phyloP scores from a whole-genome alignment of 2,329 filamentous ascomycete genomes.

The Alternaria triticina region DNA sequence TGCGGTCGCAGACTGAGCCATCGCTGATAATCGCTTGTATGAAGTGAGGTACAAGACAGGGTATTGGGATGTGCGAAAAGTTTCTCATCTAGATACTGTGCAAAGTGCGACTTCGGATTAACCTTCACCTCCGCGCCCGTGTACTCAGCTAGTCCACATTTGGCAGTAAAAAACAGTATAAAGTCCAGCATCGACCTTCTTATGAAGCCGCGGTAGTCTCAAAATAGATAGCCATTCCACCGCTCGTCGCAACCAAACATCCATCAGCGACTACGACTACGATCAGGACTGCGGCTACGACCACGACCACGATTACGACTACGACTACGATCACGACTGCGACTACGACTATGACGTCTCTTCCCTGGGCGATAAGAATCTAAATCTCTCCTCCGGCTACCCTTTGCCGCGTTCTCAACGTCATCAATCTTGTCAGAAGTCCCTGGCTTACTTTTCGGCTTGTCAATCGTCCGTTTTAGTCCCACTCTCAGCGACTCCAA shows the following conservation, averaged over 20 bases:
- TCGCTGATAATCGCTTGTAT: background rate
- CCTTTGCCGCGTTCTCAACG: background rate
- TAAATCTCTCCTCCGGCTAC: background rate
- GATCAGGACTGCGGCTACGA: no score
- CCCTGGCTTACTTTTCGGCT: no score
- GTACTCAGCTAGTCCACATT: background rate
- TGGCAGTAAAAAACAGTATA: background rate
- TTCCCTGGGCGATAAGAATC: background rate
- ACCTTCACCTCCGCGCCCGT: background rate
- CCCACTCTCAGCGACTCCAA: background rate
- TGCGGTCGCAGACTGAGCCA: background rate
- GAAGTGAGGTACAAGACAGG: background rate
- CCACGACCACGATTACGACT: no score
- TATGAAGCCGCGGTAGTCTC: background rate
- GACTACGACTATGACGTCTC: background rate
- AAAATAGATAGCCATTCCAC: background rate
- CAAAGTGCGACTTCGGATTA: background rate
- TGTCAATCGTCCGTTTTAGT: no score
- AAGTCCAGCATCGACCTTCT: background rate
- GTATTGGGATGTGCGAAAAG: no score
- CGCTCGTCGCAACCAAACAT: background rate
- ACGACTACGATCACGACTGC: no score
- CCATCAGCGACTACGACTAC: background rate
- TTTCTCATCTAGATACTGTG: accelerated
- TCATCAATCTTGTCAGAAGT: background rate